Conservation (phyloP, 495 filamentous ascomycete species). For the Lichina pygmaea region DNA sequence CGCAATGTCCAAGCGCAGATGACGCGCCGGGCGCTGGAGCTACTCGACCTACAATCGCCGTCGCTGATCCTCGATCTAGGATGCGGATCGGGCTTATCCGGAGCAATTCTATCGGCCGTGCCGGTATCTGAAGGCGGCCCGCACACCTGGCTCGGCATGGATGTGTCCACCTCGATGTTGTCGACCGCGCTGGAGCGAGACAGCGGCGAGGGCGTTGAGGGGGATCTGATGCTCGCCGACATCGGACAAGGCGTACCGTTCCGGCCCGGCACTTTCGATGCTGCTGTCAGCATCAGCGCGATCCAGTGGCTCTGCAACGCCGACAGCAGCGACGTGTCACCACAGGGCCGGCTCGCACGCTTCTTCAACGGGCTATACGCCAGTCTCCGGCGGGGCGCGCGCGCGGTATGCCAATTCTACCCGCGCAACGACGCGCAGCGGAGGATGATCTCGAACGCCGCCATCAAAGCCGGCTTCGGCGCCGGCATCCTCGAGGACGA, state of each 20-base stretch:
- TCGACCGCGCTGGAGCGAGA: slow-evolving; percentile 76
- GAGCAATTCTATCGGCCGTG: slow-evolving; percentile 60
- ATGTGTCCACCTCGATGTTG: slow-evolving; percentile 81
- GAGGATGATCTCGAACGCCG: slow-evolving; percentile 68
- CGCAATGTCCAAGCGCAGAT: slow-evolving; percentile 82
- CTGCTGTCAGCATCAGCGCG: slow-evolving; percentile 77
- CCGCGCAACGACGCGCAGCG: slow-evolving; percentile 84
- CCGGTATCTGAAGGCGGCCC: slow-evolving; percentile 44
- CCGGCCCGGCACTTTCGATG: slow-evolving; percentile 77
- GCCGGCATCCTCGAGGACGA: slow-evolving; percentile 90
- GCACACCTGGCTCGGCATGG: slow-evolving; percentile 87
- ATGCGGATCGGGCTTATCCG: slow-evolving; percentile 83
- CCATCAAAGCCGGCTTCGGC: slow-evolving; percentile 81
- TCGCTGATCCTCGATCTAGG: slow-evolving; percentile 84
- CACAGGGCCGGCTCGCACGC: slow-evolving; percentile 43
- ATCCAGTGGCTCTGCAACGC: slow-evolving; percentile 98
- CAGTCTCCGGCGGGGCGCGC: slow-evolving; percentile 55
- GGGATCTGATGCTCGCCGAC: slow-evolving; percentile 75
- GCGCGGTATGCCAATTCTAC: slow-evolving; percentile 93
- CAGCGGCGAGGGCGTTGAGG: slow-evolving; percentile 26
- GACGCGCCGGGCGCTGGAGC: slow-evolving; percentile 74
- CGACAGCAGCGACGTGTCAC: slow-evolving; percentile 56
- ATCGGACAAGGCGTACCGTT: slow-evolving; percentile 92
- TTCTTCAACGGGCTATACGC: slow-evolving; percentile 90
- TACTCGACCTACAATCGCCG: slow-evolving; percentile 55